Base-by-base conservation (phyloP, 192 early-diverging fungal genomes). In the Rhizophagus clarus region DNA sequence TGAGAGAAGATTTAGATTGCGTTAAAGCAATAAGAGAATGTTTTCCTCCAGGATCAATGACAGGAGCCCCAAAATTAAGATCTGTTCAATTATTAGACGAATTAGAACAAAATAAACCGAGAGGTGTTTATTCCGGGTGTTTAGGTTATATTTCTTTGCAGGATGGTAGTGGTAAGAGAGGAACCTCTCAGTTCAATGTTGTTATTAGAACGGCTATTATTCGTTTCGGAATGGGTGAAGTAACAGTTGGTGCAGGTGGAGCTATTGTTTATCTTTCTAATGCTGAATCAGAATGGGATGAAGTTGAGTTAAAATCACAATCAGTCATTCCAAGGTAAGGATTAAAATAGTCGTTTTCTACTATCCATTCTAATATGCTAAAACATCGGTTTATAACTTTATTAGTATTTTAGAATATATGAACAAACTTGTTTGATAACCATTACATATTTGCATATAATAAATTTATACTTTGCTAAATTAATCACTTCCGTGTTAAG, bases 41-140 rank as follows among this genome's bases (percentile, higher is more conserved):
- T 62, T 99, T 99, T 72, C 97, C 97, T 28, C 97, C 97, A 0
- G 96, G 96, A 0, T 97, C 96, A 0, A 98, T 99, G 97, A 99
- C 98, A 0, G 98, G 98, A 9, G 98, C 98, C 0, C 98, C 98
- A 5, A 99, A 99, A 82, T 82, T 90, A 11, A 89, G 98, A 56
- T 95, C 95, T 0, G 87, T 96, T 47, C 89, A 93, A 66, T 81
- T 98, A 5, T 82, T 99, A 32, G 92, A 94, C 49, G 77, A 83
- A 14, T 88, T 97, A 69, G 96, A 98, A 73, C 71, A 77, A 1
- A 75, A 91, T 60, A 84, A 85, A n/a, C 88, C 86, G 7, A 89
- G 97, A 1, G 96, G 96, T 34, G 85, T 92, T 37, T 99, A 99
- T 82, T 96, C 96, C 3, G 97, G 97, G 0, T 94, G 91, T 60